A percentile compares a stretch with the other conserved stretches of the same genome.
These are phyloP conservation scores for Globisporangium emineosum DNA, from an alignment of 352 stramenopile species.

Conservation along the genomic window DNA sequence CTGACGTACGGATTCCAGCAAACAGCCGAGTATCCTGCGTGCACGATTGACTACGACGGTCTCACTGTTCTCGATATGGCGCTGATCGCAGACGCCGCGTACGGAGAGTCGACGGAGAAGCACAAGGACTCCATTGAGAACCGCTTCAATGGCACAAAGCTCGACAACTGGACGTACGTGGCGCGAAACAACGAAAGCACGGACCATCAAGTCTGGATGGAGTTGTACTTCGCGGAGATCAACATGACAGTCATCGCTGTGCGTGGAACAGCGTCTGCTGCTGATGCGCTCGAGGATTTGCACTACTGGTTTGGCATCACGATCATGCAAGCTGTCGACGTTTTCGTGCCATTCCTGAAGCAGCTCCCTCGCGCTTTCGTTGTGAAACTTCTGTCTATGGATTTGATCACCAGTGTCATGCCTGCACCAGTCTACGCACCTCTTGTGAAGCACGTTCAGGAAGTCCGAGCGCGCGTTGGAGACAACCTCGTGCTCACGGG, in stretches of 20 bases:
- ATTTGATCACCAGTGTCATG: conserved; percentile 60
- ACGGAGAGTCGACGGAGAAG: conserved; percentile 59
- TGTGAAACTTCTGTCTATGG: conserved; percentile 74
- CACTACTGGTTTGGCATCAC: conserved; percentile 86
- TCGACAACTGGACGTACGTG: conserved; percentile 72
- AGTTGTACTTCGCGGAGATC: conserved; percentile 70
- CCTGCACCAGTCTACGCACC: conserved; percentile 57
- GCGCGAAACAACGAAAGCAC: conserved; percentile 64
- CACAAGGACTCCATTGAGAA: conserved; percentile 61
- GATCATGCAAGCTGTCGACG: conserved; percentile 81
- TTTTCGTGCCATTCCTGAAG: conserved; percentile 83
- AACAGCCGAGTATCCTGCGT: conserved; percentile 67
- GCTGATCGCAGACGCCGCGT: conserved; percentile 73
- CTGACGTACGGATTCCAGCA: conserved; percentile 47
- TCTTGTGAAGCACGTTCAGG: conserved; percentile 49
- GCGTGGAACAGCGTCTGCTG: conserved; percentile 72
- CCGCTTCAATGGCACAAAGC: conserved; percentile 71
- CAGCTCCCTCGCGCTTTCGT: conserved; percentile 69
- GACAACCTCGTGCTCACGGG: conserved; percentile 69
- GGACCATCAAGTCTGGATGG: conserved; percentile 77
- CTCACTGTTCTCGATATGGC: conserved; percentile 74
- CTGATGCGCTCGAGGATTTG: conserved; percentile 79
- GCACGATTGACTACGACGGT: conserved; percentile 54
- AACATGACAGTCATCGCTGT: conserved; percentile 85
- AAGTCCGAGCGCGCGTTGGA: conserved; percentile 40